phyloP scores from a whole-genome alignment of 805 yeast species.

The Ogataea ramenticola region DNA sequence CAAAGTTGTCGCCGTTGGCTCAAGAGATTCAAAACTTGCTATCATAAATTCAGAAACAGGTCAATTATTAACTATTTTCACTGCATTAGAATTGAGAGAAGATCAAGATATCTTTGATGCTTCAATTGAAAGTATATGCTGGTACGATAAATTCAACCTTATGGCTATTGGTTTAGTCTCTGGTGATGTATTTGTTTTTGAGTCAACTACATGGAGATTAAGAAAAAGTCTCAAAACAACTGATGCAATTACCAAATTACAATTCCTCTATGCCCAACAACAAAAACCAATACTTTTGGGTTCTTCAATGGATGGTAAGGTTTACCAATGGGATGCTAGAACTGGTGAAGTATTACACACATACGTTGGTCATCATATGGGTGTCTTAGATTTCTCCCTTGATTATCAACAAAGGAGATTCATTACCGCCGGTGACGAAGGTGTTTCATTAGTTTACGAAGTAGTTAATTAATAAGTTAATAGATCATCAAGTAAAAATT shows the following conservation, averaged over 20 bases:
- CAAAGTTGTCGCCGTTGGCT: constrained; percentile 67
- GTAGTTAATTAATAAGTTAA: neutral
- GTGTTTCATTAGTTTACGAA: constrained; percentile 70
- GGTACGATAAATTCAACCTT: constrained; percentile 60
- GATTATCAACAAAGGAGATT: constrained; percentile 60
- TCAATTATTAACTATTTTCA: constrained; percentile 54
- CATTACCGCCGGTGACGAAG: constrained; percentile 95
- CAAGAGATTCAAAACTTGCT: constrained; percentile 79
- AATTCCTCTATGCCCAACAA: constrained; percentile 48
- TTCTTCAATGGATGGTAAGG: constrained; percentile 76
- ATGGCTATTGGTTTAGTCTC: constrained; percentile 86
- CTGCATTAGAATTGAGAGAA: constrained; percentile 51
- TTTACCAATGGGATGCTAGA: constrained; percentile 85
- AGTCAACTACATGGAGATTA: constrained; percentile 78
- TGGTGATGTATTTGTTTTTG: constrained; percentile 80
- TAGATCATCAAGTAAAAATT: neutral
- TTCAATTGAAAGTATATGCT: constrained; percentile 73
- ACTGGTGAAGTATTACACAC: constrained; percentile 71
- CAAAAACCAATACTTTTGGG: constrained; percentile 49
- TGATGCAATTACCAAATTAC: constrained; percentile 81
- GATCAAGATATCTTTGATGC: constrained; percentile 56
- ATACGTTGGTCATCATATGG: constrained; percentile 91
- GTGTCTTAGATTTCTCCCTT: constrained; percentile 77
- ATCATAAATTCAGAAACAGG: constrained; percentile 77
- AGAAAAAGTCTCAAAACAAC: constrained; percentile 61